phyloP scores from a whole-genome alignment of 768 basidiomycete species.

The Amanita subjunquillea region DNA sequence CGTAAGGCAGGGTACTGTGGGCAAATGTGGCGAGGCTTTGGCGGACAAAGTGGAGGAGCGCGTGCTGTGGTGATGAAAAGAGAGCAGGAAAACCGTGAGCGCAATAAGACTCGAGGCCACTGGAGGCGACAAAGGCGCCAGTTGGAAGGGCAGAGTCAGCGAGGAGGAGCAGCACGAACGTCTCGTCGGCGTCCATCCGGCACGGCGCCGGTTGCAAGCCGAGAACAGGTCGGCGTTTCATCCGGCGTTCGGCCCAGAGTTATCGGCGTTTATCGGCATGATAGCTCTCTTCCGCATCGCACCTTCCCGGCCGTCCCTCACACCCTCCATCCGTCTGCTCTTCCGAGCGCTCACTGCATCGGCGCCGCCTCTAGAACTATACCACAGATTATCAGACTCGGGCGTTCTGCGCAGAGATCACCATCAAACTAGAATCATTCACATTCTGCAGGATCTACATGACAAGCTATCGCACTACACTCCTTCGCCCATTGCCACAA shows the following conservation, averaged over 20 bases:
- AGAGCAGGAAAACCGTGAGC: constrained; percentile 77
- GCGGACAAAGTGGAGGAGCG: constrained; percentile 50
- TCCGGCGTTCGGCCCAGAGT: too few relatives aligned
- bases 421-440: constrained; percentile 78
- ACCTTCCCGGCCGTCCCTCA: background rate
- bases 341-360: constrained; percentile 16
- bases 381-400: constrained; percentile 32
- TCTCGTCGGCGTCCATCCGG: constrained; percentile 26
- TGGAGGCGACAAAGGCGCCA: constrained; percentile 91
- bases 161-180: constrained; percentile 66
- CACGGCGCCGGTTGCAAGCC: too few relatives aligned
- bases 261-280: background rate
- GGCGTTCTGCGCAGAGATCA: constrained; percentile 62
- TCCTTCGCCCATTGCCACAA: constrained; percentile 51
- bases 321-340: constrained; percentile 1
- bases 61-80: constrained; percentile 17
- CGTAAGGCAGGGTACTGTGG: constrained; percentile 66
- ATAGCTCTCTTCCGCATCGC: background rate
- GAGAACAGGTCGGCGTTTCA: too few relatives aligned
- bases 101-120: constrained; percentile 83
- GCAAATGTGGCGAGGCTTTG: constrained; percentile 75
- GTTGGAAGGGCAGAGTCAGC: constrained; percentile 94
- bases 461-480: constrained; percentile 59
- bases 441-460: constrained; percentile 74
- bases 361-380: constrained; percentile 33